Base-by-base conservation (phyloP, 1,284 basidiomycete species). In the Wolfiporia cocos region DNA sequence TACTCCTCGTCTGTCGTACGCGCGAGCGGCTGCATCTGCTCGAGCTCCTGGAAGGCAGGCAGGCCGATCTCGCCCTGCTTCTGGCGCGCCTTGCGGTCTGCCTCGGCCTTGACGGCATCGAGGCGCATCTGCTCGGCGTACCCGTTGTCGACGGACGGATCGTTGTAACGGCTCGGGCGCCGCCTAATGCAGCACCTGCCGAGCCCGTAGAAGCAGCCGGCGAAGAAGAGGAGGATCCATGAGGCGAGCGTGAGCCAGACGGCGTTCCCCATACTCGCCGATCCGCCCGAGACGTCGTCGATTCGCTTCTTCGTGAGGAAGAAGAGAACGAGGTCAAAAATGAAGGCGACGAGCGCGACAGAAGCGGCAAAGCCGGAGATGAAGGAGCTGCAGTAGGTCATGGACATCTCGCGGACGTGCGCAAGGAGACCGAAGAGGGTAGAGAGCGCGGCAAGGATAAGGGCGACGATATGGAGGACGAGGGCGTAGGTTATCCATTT, bases 401-500 rank as follows among this genome's bases (percentile, higher is more conserved):
- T 85, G 49, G 84, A 76, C 71, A 92, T 81, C 58, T 90, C 86
- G 7, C 87, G 81, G 47, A 93, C 73, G 55, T 92, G 87, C 4
- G 89, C 89, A 23, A 93, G 73, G 19, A 92, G 72, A 35, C 88
- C 88, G 50, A 92, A 86, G 24, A 92, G 38, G 11, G 87, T 73
- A 1, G 87, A 79, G 17, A 76, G 66, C n/a, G 73, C 85, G 5
- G 88, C 76, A 26, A 83, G 71, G 23, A 65, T 74, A 44, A 94
- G 76, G 12, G 86, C 91, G 42, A 90, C 80, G 50, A 92, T 76
- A 58, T 94, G 91, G n/a, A 93, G 73, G 47, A 93, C 80, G 49
- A 95, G 78, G 17, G 80, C 81, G 54, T 92, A 92, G 11, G 92
- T 95, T 55, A 94, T 67, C 84, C 90, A 93, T 69, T 92, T 92